phyloP scores from a whole-genome alignment of 2,329 filamentous ascomycete genomes.

The Raffaelea ambrosiae region DNA sequence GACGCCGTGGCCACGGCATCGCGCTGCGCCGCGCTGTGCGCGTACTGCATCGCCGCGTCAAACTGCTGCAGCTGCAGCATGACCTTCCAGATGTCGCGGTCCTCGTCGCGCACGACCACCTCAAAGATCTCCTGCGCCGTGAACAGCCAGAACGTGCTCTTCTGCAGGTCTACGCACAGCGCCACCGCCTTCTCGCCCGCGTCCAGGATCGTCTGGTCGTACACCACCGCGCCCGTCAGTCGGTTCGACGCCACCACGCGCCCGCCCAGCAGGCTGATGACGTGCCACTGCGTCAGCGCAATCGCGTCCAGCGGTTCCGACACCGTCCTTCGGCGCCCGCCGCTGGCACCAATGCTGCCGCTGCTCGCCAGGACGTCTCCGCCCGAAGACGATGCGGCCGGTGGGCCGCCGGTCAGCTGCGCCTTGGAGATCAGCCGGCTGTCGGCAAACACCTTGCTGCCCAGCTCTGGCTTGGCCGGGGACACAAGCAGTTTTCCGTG shows the following conservation, averaged over 20 bases:
- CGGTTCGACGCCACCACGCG: conserved; percentile 80
- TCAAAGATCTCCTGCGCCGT: conserved; percentile 88
- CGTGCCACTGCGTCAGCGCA: conserved; percentile 87
- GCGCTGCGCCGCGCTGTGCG: conserved; percentile 69
- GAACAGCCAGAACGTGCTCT: conserved; percentile 97
- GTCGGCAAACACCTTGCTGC: conserved; percentile 66
- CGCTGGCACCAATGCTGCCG: background rate
- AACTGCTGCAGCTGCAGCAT: conserved; percentile 83
- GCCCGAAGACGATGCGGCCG: conserved; percentile 53
- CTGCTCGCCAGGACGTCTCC: conserved; percentile 52
- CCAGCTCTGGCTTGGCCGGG: conserved; percentile 54
- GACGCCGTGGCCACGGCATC: conserved; percentile 88
- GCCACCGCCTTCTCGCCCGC: conserved; percentile 72
- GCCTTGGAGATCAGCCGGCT: conserved; percentile 69
- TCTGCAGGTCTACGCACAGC: conserved; percentile 80
- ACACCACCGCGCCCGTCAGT: conserved; percentile 75
- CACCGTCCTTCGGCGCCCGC: conserved; percentile 54
- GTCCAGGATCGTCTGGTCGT: conserved; percentile 79
- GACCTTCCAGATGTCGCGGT: conserved; percentile 89
- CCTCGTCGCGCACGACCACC: conserved; percentile 82
- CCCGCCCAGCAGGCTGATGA: conserved; percentile 73
- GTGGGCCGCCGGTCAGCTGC: conserved; percentile 52
- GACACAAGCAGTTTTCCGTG: conserved; percentile 69
- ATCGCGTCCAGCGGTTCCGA: conserved; percentile 72
- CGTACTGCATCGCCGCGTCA: conserved; percentile 78